Percentiles rank a stretch among this genome's conserved stretches.
phyloP scores from a whole-genome alignment of 306 rosid species.

The Prunus kanzakura region DNA sequence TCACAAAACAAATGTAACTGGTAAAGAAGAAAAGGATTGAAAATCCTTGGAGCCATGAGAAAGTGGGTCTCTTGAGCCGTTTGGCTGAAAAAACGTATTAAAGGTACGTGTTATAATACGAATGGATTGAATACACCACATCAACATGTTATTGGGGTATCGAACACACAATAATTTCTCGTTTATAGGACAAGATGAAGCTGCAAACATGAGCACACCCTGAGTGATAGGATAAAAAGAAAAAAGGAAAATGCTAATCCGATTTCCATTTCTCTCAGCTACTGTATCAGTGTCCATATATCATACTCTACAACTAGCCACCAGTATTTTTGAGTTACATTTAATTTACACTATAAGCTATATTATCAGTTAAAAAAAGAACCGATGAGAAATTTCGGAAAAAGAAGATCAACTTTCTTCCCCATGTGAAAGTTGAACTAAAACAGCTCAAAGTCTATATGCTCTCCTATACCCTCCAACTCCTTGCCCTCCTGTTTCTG shows the following conservation, averaged over 20 bases:
- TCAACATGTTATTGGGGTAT: too few relatives aligned
- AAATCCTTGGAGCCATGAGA: too few relatives aligned
- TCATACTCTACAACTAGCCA: slow-evolving; percentile 45
- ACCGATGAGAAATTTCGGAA: slow-evolving; percentile 21
- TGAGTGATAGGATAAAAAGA: slow-evolving; percentile 3
- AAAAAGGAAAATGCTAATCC: slow-evolving; percentile 14
- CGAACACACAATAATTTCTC: too few relatives aligned
- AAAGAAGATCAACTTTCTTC: slow-evolving; percentile 17
- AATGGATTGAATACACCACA: not conserved
- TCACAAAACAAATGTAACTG: too few relatives aligned
- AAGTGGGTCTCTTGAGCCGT: too few relatives aligned
- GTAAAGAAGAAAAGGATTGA: too few relatives aligned
- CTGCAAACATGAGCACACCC: not conserved
- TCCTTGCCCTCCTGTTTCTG: slow-evolving; percentile 57
- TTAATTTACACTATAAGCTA: slow-evolving; percentile 47
- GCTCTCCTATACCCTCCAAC: slow-evolving; percentile 53
- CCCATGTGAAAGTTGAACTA: slow-evolving; percentile 31
- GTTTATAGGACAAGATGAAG: not conserved
- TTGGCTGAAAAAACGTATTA: too few relatives aligned
- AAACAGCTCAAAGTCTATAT: slow-evolving; percentile 75
- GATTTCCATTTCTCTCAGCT: slow-evolving; percentile 39
- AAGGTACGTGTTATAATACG: too few relatives aligned
- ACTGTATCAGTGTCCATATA: slow-evolving; percentile 59
- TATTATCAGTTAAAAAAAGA: slow-evolving; percentile 40
- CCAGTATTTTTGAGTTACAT: slow-evolving; percentile 37